phyloP scores from a whole-genome alignment of 2,329 filamentous ascomycete species.

The Nemania sp. region DNA sequence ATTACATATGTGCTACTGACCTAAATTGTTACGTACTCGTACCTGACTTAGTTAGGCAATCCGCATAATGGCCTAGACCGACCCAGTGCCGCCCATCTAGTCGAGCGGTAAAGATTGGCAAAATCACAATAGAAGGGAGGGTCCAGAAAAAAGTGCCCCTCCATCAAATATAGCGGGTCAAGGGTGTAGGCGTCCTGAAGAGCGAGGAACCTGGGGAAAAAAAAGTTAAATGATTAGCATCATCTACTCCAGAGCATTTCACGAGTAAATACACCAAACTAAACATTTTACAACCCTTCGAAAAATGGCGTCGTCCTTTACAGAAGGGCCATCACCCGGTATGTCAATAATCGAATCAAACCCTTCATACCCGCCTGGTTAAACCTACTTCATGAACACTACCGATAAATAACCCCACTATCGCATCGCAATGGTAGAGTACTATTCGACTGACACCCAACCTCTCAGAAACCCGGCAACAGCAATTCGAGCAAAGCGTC shows the following conservation, averaged over 20 bases:
- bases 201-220: not conserved
- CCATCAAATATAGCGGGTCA: slow-evolving; percentile 24
- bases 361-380: not conserved
- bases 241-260: not conserved
- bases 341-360: slow-evolving; percentile 29
- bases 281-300: not conserved
- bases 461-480: slow-evolving; percentile 64
- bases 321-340: slow-evolving; percentile 46
- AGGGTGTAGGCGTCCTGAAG: not conserved
- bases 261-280: not conserved
- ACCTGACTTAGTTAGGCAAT: not conserved
- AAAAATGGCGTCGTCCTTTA: slow-evolving; percentile 27
- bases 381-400: not conserved
- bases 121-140: slow-evolving; percentile 28
- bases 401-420: slow-evolving; percentile 31
- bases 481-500: slow-evolving; percentile 86
- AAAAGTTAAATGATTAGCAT: not conserved
- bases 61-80: slow-evolving; percentile 8
- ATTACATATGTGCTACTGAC: not conserved
- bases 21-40: not conserved
- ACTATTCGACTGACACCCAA: slow-evolving; percentile 11
- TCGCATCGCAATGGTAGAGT: slow-evolving; percentile 15
- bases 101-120: slow-evolving; percentile 29
- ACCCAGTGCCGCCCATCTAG: slow-evolving; percentile 5
- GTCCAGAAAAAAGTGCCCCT: slow-evolving; percentile 38